Evolutionary conservation across 2,329 filamentous ascomycete genomes (phyloP), one percentile per base, ranked within the genome.

Genomic region (Nannizziopsis arthrosporioides): DNA sequence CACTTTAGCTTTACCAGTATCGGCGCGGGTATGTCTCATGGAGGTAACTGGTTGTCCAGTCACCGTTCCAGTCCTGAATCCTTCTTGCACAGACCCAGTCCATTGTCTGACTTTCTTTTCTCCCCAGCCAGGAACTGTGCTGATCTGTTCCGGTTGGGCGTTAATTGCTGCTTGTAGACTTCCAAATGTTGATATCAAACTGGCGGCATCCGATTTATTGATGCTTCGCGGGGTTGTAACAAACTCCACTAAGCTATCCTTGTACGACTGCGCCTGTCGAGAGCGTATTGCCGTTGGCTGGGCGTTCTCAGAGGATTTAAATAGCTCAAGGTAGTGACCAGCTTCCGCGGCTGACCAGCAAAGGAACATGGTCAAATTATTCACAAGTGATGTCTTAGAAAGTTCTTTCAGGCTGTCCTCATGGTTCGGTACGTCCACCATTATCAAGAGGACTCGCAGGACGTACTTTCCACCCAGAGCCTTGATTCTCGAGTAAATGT

Each of bases 291-390:
- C 84, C 0, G 80, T 80, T 3, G 79, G 76, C 19, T 88, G 84
- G 31, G 89, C 85, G 62, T 94, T 81, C 67, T 98, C 92, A 59
- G 88, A 94, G 1, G 83, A 85, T 66, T 98, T 98, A 74, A 90
- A 96, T 8, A 94, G 73, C 63, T 96, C 92, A 18, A 98, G 74
- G 61, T 98, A 98, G 58, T 90, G 81, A 0, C 85, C 92, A 1
- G 89, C 90, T 70, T 98, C 92, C 51, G 86, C 84, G 12, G 90
- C 85, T 5, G 84, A 90, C 92, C 92, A 98, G 69, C 87, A 94
- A 6, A 96, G 74, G 44, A 98, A 81, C 10, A 98, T 67, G 1
- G 92, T 98, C 36, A 94, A 78, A 56, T 94, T 89, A 64, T 95
- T 94, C 65, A 96, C 80, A 19, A 96, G 68, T 11, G 85, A 89